Evolutionary conservation across 2,329 filamentous ascomycete genomes (phyloP).

Genomic region (Aspergillaceae sp.): DNA sequence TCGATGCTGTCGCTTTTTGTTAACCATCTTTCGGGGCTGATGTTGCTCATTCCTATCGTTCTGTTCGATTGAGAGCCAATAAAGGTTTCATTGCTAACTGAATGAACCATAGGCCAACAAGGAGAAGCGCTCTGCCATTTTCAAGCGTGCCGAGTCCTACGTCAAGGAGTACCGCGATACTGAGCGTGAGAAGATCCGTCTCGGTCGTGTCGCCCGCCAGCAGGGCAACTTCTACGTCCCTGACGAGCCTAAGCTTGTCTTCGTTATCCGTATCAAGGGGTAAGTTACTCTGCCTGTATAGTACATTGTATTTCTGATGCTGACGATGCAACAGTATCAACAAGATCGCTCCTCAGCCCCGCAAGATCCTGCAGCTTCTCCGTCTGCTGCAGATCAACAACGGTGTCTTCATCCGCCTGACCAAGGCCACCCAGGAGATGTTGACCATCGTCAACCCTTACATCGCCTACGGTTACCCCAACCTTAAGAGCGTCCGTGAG

Average conservation of each 20-base stretch:
- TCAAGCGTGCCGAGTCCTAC: conserved; percentile 99
- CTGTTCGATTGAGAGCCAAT: conserved; percentile 3
- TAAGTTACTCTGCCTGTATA: conserved; percentile 33
- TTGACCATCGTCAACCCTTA: conserved; percentile 97
- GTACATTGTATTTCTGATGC: background rate
- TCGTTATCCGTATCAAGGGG: conserved; percentile 98
- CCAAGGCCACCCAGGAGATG: conserved; percentile 97
- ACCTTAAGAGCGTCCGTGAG: conserved; percentile 98
- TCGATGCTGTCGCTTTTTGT: conserved; percentile 83
- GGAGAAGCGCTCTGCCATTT: conserved; percentile 97
- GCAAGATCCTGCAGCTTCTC: conserved; percentile 99
- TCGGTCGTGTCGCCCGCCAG: conserved; percentile 80
- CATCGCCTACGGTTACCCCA: conserved; percentile 98
- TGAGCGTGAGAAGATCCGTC: conserved; percentile 97
- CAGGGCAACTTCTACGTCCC: conserved; percentile 90
- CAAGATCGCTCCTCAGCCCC: conserved; percentile 99
- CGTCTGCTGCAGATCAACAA: conserved; percentile 99
- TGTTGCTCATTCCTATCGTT: conserved; percentile 16
- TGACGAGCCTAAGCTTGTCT: conserved; percentile 92
- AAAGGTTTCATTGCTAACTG: conserved; percentile 15
- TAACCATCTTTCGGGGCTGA: conserved; percentile 67
- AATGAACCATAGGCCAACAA: conserved; percentile 68
- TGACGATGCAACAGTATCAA: conserved; percentile 66
- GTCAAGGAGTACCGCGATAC: conserved; percentile 98
- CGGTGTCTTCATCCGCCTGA: conserved; percentile 93